phyloP scores from a whole-genome alignment of 73 alveolate species.

The Tetrahymena borealis region DNA sequence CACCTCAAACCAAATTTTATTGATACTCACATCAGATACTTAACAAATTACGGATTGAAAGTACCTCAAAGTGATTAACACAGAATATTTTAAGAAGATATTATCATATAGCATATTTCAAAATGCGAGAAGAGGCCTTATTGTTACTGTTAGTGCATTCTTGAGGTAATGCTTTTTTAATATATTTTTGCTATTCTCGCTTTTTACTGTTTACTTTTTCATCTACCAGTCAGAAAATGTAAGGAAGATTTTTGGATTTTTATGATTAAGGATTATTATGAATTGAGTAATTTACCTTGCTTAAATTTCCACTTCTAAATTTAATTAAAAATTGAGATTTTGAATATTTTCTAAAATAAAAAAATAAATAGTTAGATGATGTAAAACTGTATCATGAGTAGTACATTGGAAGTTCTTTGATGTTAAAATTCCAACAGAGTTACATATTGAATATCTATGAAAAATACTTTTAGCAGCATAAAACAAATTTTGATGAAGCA shows the following conservation, averaged over 20 bases:
- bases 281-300: too few species aligned
- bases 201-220: background rate
- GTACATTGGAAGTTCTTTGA: background rate
- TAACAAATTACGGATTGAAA: background rate
- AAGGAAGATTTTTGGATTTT: too few species aligned
- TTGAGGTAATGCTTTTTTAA: background rate
- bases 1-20: background rate
- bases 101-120: background rate
- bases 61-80: background rate
- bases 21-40: background rate
- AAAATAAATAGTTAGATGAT: background rate
- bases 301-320: too few species aligned
- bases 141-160: background rate
- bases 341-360: background rate
- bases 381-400: background rate
- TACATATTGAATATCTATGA: background rate
- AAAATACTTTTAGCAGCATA: background rate
- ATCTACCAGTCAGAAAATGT: too few species aligned
- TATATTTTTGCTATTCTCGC: background rate
- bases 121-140: background rate
- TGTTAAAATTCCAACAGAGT: background rate
- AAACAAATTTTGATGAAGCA: background rate
- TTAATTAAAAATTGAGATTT: too few species aligned
- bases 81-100: background rate
- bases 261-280: too few species aligned